Percentiles rank a stretch among this genome's conserved stretches.
phyloP scores from a whole-genome alignment of 805 yeast species.

The Candida bentonensis region DNA sequence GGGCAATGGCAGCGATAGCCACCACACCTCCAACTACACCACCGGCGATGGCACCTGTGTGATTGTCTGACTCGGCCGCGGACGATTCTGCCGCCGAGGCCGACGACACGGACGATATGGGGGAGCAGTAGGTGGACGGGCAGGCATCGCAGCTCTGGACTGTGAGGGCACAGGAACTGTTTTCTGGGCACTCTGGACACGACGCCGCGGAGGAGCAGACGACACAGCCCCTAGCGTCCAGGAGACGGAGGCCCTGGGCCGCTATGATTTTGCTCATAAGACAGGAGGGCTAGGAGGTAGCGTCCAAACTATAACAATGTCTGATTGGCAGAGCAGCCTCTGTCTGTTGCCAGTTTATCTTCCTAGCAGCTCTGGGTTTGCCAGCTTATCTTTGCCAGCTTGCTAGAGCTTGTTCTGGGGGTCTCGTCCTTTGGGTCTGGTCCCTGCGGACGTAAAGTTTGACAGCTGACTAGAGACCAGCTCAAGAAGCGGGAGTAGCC shows the following conservation, averaged over 20 bases:
- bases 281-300: too few species aligned
- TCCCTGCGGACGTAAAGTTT: too few species aligned
- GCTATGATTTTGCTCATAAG: neutral
- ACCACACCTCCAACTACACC: constrained; percentile 55
- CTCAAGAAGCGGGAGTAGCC: too few species aligned
- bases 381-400: too few species aligned
- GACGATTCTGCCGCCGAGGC: neutral
- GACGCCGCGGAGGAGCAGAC: constrained; percentile 6
- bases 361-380: too few species aligned
- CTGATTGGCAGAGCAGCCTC: too few species aligned
- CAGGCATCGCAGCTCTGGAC: neutral
- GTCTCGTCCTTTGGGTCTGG: too few species aligned
- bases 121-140: neutral
- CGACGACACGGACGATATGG: neutral
- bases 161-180: neutral
- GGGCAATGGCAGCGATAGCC: constrained; percentile 27
- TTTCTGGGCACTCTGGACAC: constrained; percentile 9
- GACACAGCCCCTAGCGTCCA: constrained; percentile 1
- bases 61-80: constrained; percentile 5
- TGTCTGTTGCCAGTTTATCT: too few species aligned
- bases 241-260: neutral
- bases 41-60: constrained; percentile 53
- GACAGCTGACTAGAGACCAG: too few species aligned
- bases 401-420: too few species aligned
- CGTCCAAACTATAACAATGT: too few species aligned